These are phyloP conservation scores for Neurospora tetrasperma DNA, from an alignment of 495 filamentous ascomycete species.

Conservation along the genomic window DNA sequence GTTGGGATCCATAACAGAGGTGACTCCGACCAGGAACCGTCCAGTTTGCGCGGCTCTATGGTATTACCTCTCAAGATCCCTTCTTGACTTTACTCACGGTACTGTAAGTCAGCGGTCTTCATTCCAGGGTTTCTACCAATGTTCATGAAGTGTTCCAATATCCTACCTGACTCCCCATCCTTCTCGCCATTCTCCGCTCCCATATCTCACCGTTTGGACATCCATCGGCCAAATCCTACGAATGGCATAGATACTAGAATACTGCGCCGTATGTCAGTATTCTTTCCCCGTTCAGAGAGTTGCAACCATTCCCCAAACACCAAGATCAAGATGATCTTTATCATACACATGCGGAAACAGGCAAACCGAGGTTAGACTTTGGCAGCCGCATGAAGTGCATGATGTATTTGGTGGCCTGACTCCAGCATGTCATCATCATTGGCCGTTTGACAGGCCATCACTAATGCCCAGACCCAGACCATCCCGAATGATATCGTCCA, in stretches of 20 bases:
- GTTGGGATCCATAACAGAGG: background rate
- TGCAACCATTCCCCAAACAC: background rate
- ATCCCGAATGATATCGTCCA: background rate
- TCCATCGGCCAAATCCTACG: background rate
- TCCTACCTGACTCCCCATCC: background rate
- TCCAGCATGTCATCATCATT: background rate
- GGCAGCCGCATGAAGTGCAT: background rate
- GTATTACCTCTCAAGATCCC: background rate
- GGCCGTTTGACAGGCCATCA: background rate
- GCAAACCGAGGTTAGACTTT: background rate
- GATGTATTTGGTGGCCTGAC: background rate
- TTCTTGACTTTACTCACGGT: background rate
- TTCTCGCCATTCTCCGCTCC: background rate
- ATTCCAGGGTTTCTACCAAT: background rate
- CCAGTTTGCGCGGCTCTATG: background rate
- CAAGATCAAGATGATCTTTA: background rate
- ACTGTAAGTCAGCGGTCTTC: background rate
- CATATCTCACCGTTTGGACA: background rate
- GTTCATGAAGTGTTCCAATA: background rate
- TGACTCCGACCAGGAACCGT: background rate
- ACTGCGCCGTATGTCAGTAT: background rate
- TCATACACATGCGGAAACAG: background rate
- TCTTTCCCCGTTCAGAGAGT: background rate
- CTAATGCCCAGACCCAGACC: background rate
- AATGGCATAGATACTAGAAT: background rate